A percentile compares a stretch with the other conserved stretches of the same genome.
These are phyloP conservation scores for Phoma sp. DNA, from an alignment of 2,329 filamentous ascomycete genomes.

Conservation along the genomic window DNA sequence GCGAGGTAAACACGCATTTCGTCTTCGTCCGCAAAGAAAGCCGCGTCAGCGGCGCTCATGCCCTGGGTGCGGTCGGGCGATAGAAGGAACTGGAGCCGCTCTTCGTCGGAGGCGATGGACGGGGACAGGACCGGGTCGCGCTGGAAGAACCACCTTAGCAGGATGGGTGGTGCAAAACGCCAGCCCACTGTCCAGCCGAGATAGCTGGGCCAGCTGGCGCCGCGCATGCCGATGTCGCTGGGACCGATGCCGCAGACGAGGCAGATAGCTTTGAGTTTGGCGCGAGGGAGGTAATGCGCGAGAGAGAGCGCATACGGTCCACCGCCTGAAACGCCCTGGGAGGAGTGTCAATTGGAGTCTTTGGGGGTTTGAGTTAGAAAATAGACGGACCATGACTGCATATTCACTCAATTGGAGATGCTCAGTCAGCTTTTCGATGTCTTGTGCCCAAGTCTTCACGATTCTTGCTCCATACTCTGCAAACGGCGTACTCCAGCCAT, in stretches of 20 bases:
- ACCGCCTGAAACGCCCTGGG: conserved; percentile 41
- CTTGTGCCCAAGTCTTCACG: conserved; percentile 31
- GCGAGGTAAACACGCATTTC: conserved; percentile 27
- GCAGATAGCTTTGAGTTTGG: conserved; percentile 30
- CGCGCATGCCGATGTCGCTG: conserved; percentile 45
- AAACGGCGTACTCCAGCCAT: conserved; percentile 34
- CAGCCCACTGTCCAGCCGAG: conserved; percentile 42
- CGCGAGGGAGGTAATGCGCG: conserved; percentile 26
- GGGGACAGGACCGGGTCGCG: conserved; percentile 29
- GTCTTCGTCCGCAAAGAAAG: conserved; percentile 29
- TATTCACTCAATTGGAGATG: conserved; percentile 30
- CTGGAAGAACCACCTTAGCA: conserved; percentile 36
- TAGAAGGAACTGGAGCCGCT: background rate
- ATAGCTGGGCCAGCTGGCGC: conserved; percentile 29
- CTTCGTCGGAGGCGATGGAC: conserved; percentile 40
- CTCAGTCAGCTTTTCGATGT: conserved; percentile 29
- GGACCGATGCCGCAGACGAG: conserved; percentile 43
- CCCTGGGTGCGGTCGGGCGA: conserved; percentile 15
- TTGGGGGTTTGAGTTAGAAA: background rate
- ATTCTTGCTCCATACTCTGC: conserved; percentile 20
- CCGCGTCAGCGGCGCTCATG: conserved; percentile 30
- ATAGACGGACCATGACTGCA: conserved; percentile 29
- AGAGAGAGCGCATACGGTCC: conserved; percentile 42
- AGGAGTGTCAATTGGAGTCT: background rate
- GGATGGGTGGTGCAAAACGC: conserved; percentile 25